These are phyloP conservation scores for Centrapalus pauciflorus DNA, from an alignment of 129 eudicot genomes.

Conservation along the genomic window DNA sequence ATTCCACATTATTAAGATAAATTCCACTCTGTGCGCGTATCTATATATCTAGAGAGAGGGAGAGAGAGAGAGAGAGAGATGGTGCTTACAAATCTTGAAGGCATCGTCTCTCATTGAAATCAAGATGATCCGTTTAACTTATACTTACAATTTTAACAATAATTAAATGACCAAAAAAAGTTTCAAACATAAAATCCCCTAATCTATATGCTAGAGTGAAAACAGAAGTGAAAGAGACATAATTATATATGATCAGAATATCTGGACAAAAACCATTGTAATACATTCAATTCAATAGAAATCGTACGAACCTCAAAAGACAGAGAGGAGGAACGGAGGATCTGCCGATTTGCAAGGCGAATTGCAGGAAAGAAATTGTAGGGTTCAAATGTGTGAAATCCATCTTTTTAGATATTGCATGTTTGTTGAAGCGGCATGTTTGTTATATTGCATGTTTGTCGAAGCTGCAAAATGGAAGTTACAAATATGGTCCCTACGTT, in stretches of 20 bases:
- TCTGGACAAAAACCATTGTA: neutral
- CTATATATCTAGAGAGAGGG: neutral
- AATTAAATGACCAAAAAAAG: neutral
- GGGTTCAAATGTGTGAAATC: constrained; percentile 13
- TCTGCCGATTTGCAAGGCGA: constrained; percentile 16
- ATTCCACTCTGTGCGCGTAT: neutral
- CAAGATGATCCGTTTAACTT: constrained; percentile 10
- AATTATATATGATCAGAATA: neutral
- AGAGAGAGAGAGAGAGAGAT: neutral
- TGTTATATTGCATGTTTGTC: too few species aligned
- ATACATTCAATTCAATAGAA: neutral
- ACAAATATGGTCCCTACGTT: too few species aligned
- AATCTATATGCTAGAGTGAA: neutral
- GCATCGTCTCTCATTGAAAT: constrained; percentile 28
- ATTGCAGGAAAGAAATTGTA: constrained; percentile 6
- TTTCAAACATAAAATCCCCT: neutral
- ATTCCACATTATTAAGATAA: neutral
- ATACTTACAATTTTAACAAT: neutral
- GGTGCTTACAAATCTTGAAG: constrained; percentile 20
- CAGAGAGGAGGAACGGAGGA: constrained; percentile 1
- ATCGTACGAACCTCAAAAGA: constrained; percentile 1
- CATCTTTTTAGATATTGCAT: too few species aligned
- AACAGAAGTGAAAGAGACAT: neutral
- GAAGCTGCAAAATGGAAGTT: too few species aligned
- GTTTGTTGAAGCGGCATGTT: too few species aligned